These are phyloP conservation scores for Coemansia erecta DNA, from an alignment of 192 early-diverging fungal genomes.

Conservation along the genomic window DNA sequence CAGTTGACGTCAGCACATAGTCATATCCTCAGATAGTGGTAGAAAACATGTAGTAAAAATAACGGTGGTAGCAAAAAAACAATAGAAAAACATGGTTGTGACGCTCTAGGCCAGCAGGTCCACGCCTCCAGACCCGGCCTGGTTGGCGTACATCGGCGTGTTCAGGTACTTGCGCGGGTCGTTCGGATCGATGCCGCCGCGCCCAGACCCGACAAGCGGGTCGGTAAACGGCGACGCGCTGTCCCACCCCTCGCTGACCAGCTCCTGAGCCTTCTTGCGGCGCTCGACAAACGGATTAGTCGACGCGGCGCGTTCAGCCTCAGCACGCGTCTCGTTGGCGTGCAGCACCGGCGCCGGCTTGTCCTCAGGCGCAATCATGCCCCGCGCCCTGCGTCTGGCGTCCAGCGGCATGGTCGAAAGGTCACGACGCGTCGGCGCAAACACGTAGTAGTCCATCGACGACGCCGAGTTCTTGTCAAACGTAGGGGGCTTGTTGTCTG, in stretches of 20 bases:
- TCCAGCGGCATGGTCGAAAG: conserved; percentile 26
- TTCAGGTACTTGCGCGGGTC: conserved; percentile 49
- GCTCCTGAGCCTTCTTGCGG: conserved; percentile 21
- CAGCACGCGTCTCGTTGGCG: conserved; percentile 11
- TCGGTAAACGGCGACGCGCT: conserved; percentile 29
- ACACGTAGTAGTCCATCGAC: conserved; percentile 51
- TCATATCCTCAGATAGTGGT: conserved; percentile 1
- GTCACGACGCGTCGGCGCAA: conserved; percentile 31
- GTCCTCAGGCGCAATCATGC: conserved; percentile 21
- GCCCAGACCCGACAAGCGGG: conserved; percentile 16
- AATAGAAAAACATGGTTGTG: conserved; percentile 8
- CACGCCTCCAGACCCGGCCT: conserved; percentile 18
- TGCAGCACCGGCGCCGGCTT: conserved; percentile 15
- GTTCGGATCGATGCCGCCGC: conserved; percentile 30
- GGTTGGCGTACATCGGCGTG: conserved; percentile 41
- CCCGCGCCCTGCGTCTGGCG: conserved; percentile 16
- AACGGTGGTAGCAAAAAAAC: not conserved
- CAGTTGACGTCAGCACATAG: no score
- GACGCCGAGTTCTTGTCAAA: conserved; percentile 46
- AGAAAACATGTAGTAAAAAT: conserved; percentile 12
- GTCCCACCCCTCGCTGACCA: conserved; percentile 30
- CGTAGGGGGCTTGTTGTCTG: not conserved
- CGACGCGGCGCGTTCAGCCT: conserved; percentile 9
- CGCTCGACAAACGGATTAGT: conserved; percentile 48
- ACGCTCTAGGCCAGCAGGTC: conserved; percentile 9